Evolutionary conservation across 306 rosid species (phyloP).

Genomic region (Inga leiocalycina): DNA sequence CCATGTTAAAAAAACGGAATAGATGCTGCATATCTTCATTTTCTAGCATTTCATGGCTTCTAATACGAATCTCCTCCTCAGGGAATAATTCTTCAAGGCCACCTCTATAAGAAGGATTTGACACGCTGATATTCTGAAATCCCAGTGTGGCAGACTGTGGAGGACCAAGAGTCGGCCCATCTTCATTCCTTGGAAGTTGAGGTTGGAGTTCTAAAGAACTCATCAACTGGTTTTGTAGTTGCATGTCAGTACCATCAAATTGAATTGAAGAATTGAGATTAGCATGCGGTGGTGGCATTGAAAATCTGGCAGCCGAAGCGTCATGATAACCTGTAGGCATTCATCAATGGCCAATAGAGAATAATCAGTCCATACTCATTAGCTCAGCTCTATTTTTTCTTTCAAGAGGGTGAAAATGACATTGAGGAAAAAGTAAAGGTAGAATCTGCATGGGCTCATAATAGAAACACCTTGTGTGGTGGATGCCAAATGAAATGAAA

Average conservation of each 20-base stretch:
- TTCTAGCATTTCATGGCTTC: constrained; percentile 88
- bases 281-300: constrained; percentile 53
- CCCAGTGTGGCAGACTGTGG: constrained; percentile 48
- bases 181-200: constrained; percentile 61
- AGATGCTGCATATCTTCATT: constrained; percentile 87
- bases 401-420: neutral
- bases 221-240: constrained; percentile 59
- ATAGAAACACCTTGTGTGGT: constrained; percentile 2
- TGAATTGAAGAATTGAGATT: constrained; percentile 52
- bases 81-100: constrained; percentile 61
- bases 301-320: constrained; percentile 43
- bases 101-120: constrained; percentile 57
- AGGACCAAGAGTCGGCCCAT: constrained; percentile 47
- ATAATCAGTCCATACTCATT: neutral
- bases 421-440: neutral
- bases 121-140: constrained; percentile 52
- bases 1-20: constrained; percentile 68
- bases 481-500: constrained; percentile 1
- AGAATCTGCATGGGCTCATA: constrained; percentile 1
- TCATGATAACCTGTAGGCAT: constrained; percentile 62
- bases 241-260: constrained; percentile 51
- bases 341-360: constrained; percentile 32
- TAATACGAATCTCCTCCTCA: constrained; percentile 81
- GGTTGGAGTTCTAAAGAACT: constrained; percentile 52
- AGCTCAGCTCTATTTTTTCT: neutral